phyloP scores from a whole-genome alignment of 495 filamentous ascomycete genomes.

The Hypoxylon fragiforme region DNA sequence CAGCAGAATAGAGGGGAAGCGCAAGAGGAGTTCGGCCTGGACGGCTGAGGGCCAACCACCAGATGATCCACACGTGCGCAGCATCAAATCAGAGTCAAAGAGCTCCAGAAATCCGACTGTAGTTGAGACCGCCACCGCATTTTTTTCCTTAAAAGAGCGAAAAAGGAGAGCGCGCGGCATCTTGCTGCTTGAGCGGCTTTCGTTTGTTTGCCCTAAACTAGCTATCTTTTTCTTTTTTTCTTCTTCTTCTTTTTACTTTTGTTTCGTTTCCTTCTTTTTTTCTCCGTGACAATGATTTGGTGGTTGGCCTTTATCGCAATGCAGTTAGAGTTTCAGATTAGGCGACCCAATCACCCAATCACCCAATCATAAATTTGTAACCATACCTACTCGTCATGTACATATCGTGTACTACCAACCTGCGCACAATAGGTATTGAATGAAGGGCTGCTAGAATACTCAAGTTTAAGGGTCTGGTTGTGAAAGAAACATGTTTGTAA shows the following conservation, averaged over 20 bases:
- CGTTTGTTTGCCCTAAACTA: neutral
- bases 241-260: conserved; percentile 6
- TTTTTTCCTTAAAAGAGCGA: neutral
- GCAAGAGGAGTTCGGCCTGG: conserved; percentile 11
- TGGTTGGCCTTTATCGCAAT: neutral
- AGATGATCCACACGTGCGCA: conserved; percentile 21
- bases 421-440: no score
- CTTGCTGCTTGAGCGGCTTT: neutral
- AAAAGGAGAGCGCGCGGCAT: conserved; percentile 17
- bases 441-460: no score
- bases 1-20: conserved; percentile 13
- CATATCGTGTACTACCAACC: no score
- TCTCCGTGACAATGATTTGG: neutral
- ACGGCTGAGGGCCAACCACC: conserved; percentile 19
- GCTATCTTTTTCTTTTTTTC: neutral
- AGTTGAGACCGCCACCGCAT: conserved; percentile 27
- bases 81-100: conserved; percentile 19
- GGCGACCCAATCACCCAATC: no score
- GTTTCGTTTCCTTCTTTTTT: neutral
- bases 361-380: no score
- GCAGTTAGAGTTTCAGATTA: no score
- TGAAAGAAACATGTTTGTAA: no score
- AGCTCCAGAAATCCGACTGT: neutral
- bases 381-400: no score
- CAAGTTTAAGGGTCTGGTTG: no score